phyloP scores from a whole-genome alignment of 225 moss, liverwort and hornwort genomes.

The Rhytidiadelphus loreus region DNA sequence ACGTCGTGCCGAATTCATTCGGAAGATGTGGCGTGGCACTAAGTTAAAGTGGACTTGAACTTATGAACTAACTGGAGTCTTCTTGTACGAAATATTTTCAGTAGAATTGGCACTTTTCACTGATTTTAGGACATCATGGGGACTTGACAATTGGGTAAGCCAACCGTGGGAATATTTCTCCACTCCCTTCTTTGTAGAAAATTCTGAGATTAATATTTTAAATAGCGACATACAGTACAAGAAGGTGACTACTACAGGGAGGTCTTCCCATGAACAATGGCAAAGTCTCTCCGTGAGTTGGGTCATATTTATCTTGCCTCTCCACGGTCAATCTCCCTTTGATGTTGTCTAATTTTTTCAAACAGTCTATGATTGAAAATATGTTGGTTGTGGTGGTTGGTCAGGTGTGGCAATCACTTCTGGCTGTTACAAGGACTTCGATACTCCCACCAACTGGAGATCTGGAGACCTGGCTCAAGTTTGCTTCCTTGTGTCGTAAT shows the following conservation, averaged over 20 bases:
- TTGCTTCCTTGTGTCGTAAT: constrained; percentile 40
- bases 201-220: background rate
- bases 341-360: background rate
- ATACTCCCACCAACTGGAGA: constrained; percentile 63
- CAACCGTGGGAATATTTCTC: background rate
- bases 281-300: background rate
- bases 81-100: background rate
- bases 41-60: constrained; percentile 46
- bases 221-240: background rate
- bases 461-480: constrained; percentile 75
- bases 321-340: background rate
- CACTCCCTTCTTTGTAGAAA: background rate
- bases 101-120: background rate
- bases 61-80: background rate
- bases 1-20: constrained; percentile 46
- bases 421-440: constrained; percentile 62
- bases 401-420: constrained; percentile 85
- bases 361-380: background rate
- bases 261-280: background rate
- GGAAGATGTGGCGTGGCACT: constrained; percentile 83
- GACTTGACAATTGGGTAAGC: background rate
- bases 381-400: background rate
- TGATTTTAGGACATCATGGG: background rate
- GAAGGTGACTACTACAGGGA: background rate
- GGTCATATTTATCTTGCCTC: background rate